Conservation (phyloP, 306 rosid genomes). For the Adenanthera pavonina region DNA sequence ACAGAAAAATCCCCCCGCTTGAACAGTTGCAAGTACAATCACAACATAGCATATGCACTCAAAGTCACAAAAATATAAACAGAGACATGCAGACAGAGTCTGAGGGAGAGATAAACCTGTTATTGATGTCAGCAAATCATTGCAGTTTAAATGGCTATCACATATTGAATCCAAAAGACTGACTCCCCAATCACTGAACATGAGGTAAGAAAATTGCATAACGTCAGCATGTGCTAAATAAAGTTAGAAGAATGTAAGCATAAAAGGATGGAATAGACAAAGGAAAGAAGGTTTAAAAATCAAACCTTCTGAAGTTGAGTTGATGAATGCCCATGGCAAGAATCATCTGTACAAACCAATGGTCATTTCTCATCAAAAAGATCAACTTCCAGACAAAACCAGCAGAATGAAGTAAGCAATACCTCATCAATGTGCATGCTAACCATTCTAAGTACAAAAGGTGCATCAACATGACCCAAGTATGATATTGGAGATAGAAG, state of each 20-base stretch:
- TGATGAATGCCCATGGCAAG: constrained; percentile 73
- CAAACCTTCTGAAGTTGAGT: constrained; percentile 76
- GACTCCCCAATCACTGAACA: constrained; percentile 80
- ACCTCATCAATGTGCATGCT: constrained; percentile 82
- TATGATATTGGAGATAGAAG: constrained; percentile 88
- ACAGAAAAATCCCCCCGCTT: constrained; percentile 15
- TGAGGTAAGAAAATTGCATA: constrained; percentile 29
- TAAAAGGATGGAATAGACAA: constrained; percentile 27
- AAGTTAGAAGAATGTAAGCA: constrained; percentile 23
- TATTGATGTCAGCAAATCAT: constrained; percentile 72
- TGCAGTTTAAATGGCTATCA: constrained; percentile 69
- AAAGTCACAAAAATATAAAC: constrained; percentile 28
- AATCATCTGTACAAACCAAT: constrained; percentile 63
- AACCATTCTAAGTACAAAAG: constrained; percentile 76
- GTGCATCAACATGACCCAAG: constrained; percentile 72
- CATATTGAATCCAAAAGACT: constrained; percentile 78
- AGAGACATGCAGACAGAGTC: background rate
- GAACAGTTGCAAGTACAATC: background rate
- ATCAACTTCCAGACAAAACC: constrained; percentile 31
- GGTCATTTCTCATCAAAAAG: constrained; percentile 41
- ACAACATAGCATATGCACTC: constrained; percentile 23
- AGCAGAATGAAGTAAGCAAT: constrained; percentile 34
- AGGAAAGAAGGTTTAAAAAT: constrained; percentile 20
- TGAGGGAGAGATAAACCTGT: constrained; percentile 66
- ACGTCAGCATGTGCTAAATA: constrained; percentile 20